These are phyloP conservation scores for Neurospora cerealis DNA, from an alignment of 495 filamentous ascomycete species.

Conservation along the genomic window DNA sequence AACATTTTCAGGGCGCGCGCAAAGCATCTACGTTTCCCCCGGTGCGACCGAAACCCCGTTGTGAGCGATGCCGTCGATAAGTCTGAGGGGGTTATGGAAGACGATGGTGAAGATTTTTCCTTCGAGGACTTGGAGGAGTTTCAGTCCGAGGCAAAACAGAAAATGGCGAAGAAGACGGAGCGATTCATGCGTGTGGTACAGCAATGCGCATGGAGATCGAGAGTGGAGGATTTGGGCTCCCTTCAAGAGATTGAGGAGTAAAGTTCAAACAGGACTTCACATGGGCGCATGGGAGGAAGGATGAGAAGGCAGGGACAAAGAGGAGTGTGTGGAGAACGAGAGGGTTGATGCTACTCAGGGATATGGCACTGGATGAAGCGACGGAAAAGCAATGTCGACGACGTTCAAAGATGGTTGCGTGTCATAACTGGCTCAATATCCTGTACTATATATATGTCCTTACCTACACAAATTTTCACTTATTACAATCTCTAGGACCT, in stretches of 20 bases:
- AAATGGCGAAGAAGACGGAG: background rate
- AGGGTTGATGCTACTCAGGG: no score
- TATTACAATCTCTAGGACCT: no score
- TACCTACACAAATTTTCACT: no score
- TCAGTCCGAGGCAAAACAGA: accelerated
- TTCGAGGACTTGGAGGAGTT: background rate
- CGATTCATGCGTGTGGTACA: background rate
- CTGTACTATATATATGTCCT: no score
- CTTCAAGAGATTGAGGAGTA: background rate
- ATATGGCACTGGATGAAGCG: no score
- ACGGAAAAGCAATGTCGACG: no score
- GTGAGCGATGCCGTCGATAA: background rate
- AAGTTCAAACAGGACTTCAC: no score
- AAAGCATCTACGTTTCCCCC: background rate
- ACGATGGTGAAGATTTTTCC: background rate
- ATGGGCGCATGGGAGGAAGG: no score
- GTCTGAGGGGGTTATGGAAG: accelerated
- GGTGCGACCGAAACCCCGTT: background rate
- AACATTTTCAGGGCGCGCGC: background rate
- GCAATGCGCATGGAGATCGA: background rate
- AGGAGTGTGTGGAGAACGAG: no score
- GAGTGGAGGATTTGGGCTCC: background rate
- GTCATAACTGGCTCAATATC: no score
- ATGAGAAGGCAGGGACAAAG: no score
- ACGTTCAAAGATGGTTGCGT: no score